phyloP scores from a whole-genome alignment of 352 stramenopile species.

The Globisporangium middletonii region DNA sequence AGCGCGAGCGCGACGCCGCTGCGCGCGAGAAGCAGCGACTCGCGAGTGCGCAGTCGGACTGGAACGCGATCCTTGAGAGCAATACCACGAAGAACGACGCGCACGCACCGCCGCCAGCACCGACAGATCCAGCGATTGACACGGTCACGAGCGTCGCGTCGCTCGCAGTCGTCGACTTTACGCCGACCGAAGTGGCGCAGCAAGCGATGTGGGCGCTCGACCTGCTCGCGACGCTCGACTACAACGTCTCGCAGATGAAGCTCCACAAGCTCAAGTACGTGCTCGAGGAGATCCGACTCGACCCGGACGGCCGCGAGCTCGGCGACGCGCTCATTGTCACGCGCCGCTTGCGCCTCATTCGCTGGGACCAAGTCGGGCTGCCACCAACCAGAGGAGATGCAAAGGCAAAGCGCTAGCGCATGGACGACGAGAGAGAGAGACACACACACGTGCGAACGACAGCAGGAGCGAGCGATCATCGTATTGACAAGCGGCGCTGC shows the following conservation, averaged over 20 bases:
- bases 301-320: conserved; percentile 49
- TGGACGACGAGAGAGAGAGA: conserved; percentile 7
- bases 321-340: conserved; percentile 56
- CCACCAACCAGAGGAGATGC: too few species aligned
- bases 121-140: conserved; percentile 6
- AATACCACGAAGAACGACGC: too few species aligned
- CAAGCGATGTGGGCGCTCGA: conserved; percentile 72
- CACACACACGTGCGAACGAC: too few species aligned
- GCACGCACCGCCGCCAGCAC: conserved; percentile 10
- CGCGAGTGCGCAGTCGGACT: conserved; percentile 25
- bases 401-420: background rate
- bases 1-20: conserved; percentile 27
- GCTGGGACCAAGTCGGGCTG: conserved; percentile 46
- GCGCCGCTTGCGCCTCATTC: conserved; percentile 49
- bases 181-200: conserved; percentile 56
- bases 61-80: conserved; percentile 28
- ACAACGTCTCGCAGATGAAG: conserved; percentile 74
- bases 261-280: conserved; percentile 64
- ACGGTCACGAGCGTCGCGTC: conserved; percentile 30
- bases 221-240: conserved; percentile 51
- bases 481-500: too few species aligned
- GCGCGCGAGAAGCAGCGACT: conserved; percentile 21
- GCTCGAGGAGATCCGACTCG: conserved; percentile 60
- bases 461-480: too few species aligned
- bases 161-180: conserved; percentile 56